Evolutionary conservation across 495 filamentous ascomycete species (phyloP).

Genomic region (Xylaria flabelliformis): DNA sequence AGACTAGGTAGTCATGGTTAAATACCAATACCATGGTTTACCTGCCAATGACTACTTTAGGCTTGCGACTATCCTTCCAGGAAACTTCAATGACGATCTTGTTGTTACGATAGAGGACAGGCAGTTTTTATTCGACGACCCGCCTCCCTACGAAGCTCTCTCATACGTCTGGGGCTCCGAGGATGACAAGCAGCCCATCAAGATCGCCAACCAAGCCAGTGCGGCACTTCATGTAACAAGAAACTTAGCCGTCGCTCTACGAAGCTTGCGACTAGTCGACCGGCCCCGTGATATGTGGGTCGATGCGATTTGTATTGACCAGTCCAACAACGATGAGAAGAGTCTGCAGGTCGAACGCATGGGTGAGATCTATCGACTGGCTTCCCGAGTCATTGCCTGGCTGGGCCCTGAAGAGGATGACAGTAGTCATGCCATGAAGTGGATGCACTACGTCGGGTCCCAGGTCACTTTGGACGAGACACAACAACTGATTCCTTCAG

Average conservation of each 20-base stretch:
- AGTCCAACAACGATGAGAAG: slow-evolving; percentile 33
- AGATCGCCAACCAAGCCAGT: not conserved
- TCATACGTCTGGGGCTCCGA: slow-evolving; percentile 1
- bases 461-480: not conserved
- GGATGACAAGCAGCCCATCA: not conserved
- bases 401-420: slow-evolving; percentile 33
- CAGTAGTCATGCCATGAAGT: slow-evolving; percentile 29
- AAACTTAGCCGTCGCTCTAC: not conserved
- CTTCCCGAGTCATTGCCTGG: slow-evolving; percentile 37
- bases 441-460: slow-evolving; percentile 24
- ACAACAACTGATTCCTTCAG: not conserved
- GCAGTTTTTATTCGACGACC: not conserved
- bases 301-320: not conserved
- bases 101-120: not conserved
- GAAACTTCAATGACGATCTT: not conserved
- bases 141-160: not conserved
- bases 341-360: slow-evolving; percentile 37
- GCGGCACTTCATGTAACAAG: not conserved
- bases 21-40: not conserved
- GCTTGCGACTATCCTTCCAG: not conserved
- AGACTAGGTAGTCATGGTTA: not conserved
- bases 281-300: not conserved
- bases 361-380: slow-evolving; percentile 38
- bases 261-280: not conserved
- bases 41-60: not conserved